Percentiles rank a stretch among this genome's conserved stretches.
Conservation (phyloP, 805 yeast species). For the Peterozyma toletana region DNA sequence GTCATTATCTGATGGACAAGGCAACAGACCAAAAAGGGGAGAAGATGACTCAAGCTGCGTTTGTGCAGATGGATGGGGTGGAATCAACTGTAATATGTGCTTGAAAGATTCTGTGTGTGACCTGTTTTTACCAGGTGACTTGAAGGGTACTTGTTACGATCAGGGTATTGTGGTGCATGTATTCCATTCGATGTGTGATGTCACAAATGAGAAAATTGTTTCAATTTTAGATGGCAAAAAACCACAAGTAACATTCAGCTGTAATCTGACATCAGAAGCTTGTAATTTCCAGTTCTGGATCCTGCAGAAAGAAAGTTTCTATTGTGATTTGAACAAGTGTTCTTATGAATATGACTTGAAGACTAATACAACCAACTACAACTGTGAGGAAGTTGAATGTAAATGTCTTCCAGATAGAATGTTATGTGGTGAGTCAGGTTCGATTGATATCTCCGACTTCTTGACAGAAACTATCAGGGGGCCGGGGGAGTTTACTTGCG, state of each 20-base stretch:
- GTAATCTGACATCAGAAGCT: conserved; percentile 54
- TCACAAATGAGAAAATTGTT: conserved; percentile 81
- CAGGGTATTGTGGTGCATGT: conserved; percentile 77
- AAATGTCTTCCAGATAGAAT: conserved; percentile 86
- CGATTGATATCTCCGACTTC: conserved; percentile 91
- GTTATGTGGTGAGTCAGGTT: conserved; percentile 91
- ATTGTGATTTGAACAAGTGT: conserved; percentile 77
- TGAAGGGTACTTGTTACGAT: conserved; percentile 83
- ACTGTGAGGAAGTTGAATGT: conserved; percentile 75
- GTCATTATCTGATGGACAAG: conserved; percentile 53
- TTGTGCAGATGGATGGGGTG: conserved; percentile 86
- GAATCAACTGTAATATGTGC: conserved; percentile 92
- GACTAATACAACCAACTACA: conserved; percentile 65
- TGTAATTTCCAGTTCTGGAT: conserved; percentile 98
- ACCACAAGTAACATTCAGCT: conserved; percentile 91
- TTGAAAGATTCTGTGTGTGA: conserved; percentile 68
- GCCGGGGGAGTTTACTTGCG: conserved; percentile 89
- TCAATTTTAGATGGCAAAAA: conserved; percentile 70
- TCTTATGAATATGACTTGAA: conserved; percentile 55
- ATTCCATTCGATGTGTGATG: conserved; percentile 89
- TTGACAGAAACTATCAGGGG: conserved; percentile 84
- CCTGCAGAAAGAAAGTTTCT: conserved; percentile 82
- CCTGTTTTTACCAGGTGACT: conserved; percentile 75
- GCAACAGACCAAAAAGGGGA: conserved; percentile 56
- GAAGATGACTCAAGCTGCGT: conserved; percentile 44